Evolutionary conservation across 169 alveolate genomes (phyloP).

Genomic region (Pseudocohnilembus persalinus): DNA sequence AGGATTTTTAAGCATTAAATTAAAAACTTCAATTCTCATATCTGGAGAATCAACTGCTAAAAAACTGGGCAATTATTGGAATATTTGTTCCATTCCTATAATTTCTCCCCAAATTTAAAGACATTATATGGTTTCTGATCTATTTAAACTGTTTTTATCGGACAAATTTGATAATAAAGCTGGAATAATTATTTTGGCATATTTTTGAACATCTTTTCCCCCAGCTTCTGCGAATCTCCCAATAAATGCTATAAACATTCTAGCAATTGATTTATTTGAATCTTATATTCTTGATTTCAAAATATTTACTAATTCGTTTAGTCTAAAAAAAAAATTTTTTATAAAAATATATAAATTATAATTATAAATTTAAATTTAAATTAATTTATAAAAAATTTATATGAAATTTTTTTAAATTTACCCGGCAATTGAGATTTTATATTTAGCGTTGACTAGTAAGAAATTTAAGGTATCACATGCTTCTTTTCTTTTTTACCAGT

Average conservation of each 20-base stretch:
- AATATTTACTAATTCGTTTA: not conserved
- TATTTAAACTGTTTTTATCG: slow-evolving; percentile 2
- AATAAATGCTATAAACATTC: not conserved
- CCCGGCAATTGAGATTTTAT: slow-evolving; percentile 3
- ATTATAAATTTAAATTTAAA: too few relatives aligned
- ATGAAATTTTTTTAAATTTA: too few relatives aligned
- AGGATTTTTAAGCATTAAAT: not conserved
- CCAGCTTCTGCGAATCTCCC: slow-evolving; percentile 18
- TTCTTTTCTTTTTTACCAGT: slow-evolving; percentile 7
- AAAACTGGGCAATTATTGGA: slow-evolving; percentile 2
- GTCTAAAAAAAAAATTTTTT: not conserved
- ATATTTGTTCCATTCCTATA: slow-evolving; percentile 12
- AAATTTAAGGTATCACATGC: slow-evolving; percentile 4
- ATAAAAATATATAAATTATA: too few relatives aligned
- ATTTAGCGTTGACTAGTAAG: not conserved
- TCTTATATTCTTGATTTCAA: slow-evolving; percentile 10
- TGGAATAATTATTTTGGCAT: slow-evolving; percentile 6
- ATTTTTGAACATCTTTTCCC: slow-evolving; percentile 12
- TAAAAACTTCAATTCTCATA: not conserved
- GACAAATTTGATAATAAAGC: slow-evolving; percentile 1
- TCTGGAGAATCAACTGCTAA: slow-evolving; percentile 7
- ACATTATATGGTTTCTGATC: slow-evolving; percentile 5
- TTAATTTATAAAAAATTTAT: too few relatives aligned
- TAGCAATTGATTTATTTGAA: not conserved
- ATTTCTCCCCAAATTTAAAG: slow-evolving; percentile 9